Evolutionary conservation across 1,284 basidiomycete genomes (phyloP).

Genomic region (Pseudozyma sp.): DNA sequence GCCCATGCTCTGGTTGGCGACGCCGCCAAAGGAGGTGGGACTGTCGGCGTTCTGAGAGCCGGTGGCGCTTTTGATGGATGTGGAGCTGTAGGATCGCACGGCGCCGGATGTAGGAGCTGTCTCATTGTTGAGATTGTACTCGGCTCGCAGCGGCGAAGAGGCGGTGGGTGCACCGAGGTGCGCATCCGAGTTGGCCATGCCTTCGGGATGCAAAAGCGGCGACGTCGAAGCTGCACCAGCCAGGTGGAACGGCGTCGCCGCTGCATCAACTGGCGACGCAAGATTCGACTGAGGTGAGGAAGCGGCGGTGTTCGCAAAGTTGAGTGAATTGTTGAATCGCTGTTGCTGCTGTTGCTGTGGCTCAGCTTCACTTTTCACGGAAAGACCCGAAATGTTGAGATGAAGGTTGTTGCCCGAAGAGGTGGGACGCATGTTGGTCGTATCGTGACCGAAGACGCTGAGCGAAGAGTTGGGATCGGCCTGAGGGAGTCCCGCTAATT

Average conservation of each 20-base stretch:
- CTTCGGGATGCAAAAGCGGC: conserved; percentile 32
- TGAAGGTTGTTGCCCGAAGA: conserved; percentile 43
- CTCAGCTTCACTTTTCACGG: conserved; percentile 31
- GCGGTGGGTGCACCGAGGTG: conserved; percentile 24
- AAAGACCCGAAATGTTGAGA: conserved; percentile 51
- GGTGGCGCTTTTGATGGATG: conserved; percentile 40
- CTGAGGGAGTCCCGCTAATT: conserved; percentile 10
- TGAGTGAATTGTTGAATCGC: conserved; percentile 19
- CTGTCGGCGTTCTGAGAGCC: conserved; percentile 44
- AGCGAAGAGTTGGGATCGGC: conserved; percentile 24
- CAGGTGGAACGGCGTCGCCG: conserved; percentile 5
- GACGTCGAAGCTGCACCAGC: conserved; percentile 9
- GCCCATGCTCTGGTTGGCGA: conserved; percentile 32
- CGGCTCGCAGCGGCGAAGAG: conserved; percentile 32
- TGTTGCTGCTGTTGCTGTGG: conserved; percentile 21
- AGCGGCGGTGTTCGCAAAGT: conserved; percentile 11
- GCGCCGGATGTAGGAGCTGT: conserved; percentile 11
- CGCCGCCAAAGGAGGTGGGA: conserved; percentile 26
- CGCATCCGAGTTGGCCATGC: conserved; percentile 7
- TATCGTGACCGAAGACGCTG: conserved; percentile 15
- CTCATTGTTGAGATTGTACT: conserved; percentile 30
- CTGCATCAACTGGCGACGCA: conserved; percentile 35
- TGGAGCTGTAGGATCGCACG: conserved; percentile 44
- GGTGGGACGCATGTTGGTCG: conserved; percentile 19
- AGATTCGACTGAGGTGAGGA: conserved; percentile 31